A percentile compares a stretch with the other conserved stretches of the same genome.
Evolutionary conservation across 2,329 filamentous ascomycete genomes (phyloP).

Genomic region (Hypoxylon sp.): DNA sequence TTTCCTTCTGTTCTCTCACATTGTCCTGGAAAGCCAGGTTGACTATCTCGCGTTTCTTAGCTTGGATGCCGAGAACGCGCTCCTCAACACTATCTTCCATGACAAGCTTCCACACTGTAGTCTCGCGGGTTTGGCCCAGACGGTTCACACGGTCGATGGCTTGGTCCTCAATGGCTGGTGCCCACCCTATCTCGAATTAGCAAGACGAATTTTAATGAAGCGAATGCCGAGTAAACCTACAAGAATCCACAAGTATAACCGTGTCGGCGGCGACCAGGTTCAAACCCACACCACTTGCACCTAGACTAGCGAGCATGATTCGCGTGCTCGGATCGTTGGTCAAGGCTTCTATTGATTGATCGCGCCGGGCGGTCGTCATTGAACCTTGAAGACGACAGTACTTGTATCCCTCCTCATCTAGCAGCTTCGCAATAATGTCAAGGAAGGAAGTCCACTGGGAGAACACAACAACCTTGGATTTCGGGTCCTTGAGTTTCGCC

Average conservation of each 20-base stretch:
- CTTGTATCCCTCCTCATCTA: slow-evolving; percentile 70
- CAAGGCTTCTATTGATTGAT: slow-evolving; percentile 76
- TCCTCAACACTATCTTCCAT: slow-evolving; percentile 87
- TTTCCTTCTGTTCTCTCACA: slow-evolving; percentile 63
- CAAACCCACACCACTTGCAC: slow-evolving; percentile 86
- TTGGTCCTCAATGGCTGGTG: slow-evolving; percentile 92
- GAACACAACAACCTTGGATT: slow-evolving; percentile 80
- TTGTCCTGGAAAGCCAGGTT: slow-evolving; percentile 84
- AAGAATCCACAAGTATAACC: slow-evolving; percentile 85
- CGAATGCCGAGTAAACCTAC: slow-evolving; percentile 54
- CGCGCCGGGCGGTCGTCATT: slow-evolving; percentile 79
- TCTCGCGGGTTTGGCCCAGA: slow-evolving; percentile 83
- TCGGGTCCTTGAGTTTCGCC: slow-evolving; percentile 73
- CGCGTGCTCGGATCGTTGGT: slow-evolving; percentile 75
- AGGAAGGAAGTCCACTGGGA: slow-evolving; percentile 84
- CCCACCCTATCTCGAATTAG: slow-evolving; percentile 73
- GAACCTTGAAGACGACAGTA: slow-evolving; percentile 84
- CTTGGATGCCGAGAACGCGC: slow-evolving; percentile 81
- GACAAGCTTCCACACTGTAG: slow-evolving; percentile 83
- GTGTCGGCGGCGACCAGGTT: slow-evolving; percentile 90
- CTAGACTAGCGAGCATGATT: slow-evolving; percentile 84
- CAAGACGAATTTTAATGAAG: slow-evolving; percentile 2
- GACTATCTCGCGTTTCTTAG: slow-evolving; percentile 82
- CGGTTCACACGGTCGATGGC: slow-evolving; percentile 90
- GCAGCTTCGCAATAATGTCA: slow-evolving; percentile 76